Conservation (phyloP, 768 basidiomycete species). For the Royoungia palumana region DNA sequence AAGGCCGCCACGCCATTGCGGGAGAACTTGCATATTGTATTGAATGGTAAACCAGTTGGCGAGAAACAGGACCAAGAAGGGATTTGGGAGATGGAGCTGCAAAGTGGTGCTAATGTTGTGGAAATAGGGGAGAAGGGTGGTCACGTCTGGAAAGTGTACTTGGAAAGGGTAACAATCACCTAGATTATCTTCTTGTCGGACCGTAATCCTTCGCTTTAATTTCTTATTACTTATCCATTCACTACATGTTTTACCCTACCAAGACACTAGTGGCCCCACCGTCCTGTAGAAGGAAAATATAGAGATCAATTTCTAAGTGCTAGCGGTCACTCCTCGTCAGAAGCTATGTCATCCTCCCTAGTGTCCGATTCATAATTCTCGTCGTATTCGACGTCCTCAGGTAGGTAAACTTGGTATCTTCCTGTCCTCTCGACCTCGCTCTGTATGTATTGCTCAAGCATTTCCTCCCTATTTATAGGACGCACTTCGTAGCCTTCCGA, state of each 20-base stretch:
- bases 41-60: constrained; percentile 54
- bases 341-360: background rate
- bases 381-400: constrained; percentile 49
- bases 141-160: constrained; percentile 66
- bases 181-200: constrained; percentile 16
- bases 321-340: constrained; percentile 24
- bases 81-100: constrained; percentile 61
- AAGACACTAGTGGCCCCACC: constrained; percentile 14
- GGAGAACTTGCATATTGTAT: constrained; percentile 58
- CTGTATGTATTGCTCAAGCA: constrained; percentile 57
- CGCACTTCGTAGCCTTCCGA: constrained; percentile 83
- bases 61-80: constrained; percentile 45
- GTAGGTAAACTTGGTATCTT: constrained; percentile 67
- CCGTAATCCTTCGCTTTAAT: constrained; percentile 16
- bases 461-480: constrained; percentile 56
- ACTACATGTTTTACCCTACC: constrained; percentile 26
- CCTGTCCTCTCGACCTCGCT: constrained; percentile 52
- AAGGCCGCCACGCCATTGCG: constrained; percentile 37
- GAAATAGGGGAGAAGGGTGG: constrained; percentile 75
- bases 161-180: constrained; percentile 40
- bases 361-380: constrained; percentile 32
- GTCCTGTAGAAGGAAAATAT: background rate
- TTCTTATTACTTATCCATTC: constrained; percentile 30
- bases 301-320: constrained; percentile 17
- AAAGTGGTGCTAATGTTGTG: constrained; percentile 56